Conservation (phyloP, 129 eudicot species). For the Chrysanthemum makinoi region DNA sequence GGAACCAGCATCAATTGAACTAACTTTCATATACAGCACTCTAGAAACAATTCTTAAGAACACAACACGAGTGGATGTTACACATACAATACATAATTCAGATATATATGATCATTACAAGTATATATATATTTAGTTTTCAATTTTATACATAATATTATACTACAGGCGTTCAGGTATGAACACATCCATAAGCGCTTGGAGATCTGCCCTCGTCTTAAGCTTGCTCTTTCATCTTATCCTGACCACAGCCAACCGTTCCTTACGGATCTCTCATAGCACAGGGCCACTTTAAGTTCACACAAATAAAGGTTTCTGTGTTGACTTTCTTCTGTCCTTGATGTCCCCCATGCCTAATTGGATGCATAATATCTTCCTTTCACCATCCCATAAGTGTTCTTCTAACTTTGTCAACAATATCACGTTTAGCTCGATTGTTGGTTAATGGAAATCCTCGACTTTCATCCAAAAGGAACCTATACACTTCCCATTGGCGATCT, state of each 20-base stretch:
- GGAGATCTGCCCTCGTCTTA: neutral
- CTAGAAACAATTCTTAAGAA: too few relatives aligned
- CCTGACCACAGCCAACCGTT: neutral
- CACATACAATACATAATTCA: too few relatives aligned
- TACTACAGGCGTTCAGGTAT: too few relatives aligned
- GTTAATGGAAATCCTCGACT: conserved; percentile 40
- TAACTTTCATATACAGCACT: too few relatives aligned
- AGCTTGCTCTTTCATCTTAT: neutral
- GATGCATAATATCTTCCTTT: neutral
- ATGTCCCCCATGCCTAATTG: neutral
- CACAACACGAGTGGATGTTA: too few relatives aligned
- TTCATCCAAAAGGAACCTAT: conserved; percentile 80
- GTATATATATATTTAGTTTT: too few relatives aligned
- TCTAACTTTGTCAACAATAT: conserved; percentile 65
- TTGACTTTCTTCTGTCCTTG: neutral
- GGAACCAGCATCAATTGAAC: too few relatives aligned
- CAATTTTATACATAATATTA: too few relatives aligned
- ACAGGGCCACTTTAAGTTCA: neutral
- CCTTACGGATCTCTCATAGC: neutral
- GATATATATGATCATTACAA: too few relatives aligned
- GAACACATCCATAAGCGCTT: too few relatives aligned
- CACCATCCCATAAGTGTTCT: conserved; percentile 88
- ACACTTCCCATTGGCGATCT: conserved; percentile 82
- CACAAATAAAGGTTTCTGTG: neutral
- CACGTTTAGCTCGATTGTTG: conserved; percentile 43